Percentiles rank a stretch among this genome's conserved stretches.
phyloP scores from a whole-genome alignment of 129 eudicot species.

The Pseudognaphalium luteoalbum region DNA sequence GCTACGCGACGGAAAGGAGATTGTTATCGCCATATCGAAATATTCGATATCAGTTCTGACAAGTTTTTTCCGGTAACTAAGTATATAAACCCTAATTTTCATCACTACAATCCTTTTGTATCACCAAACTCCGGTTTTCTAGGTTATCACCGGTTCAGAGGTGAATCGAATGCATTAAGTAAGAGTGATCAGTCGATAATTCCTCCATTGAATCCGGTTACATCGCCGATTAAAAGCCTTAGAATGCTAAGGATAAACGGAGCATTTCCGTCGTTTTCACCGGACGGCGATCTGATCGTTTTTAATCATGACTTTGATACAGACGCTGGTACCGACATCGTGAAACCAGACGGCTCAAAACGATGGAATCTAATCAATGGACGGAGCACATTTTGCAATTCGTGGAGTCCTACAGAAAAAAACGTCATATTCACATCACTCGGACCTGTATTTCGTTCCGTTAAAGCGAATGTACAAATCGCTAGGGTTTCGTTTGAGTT shows the following conservation, averaged over 20 bases:
- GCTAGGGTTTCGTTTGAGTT: constrained; percentile 65
- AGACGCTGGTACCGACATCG: constrained; percentile 50
- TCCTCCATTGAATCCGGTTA: constrained; percentile 49
- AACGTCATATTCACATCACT: constrained; percentile 74
- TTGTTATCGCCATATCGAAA: constrained; percentile 66
- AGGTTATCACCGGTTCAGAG: constrained; percentile 84
- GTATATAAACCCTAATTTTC: constrained; percentile 47
- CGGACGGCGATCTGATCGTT: constrained; percentile 54
- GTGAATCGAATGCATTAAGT: constrained; percentile 39
- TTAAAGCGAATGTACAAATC: constrained; percentile 54
- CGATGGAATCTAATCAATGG: constrained; percentile 58
- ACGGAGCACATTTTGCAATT: constrained; percentile 50
- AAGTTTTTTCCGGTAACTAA: constrained; percentile 56
- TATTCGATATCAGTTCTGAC: constrained; percentile 48
- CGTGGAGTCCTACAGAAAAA: constrained; percentile 63
- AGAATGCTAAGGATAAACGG: constrained; percentile 66
- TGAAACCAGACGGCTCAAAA: constrained; percentile 78
- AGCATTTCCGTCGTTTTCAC: constrained; percentile 66
- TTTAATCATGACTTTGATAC: constrained; percentile 58
- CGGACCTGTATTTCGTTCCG: constrained; percentile 66
- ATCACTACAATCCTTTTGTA: constrained; percentile 83
- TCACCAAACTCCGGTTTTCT: constrained; percentile 45
- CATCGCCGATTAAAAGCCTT: constrained; percentile 49
- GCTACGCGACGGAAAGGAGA: constrained; percentile 62
- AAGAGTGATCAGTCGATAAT: constrained; percentile 34